Conservation (phyloP, 176 grass and related monocot genomes). For the Lolium rigidum region DNA sequence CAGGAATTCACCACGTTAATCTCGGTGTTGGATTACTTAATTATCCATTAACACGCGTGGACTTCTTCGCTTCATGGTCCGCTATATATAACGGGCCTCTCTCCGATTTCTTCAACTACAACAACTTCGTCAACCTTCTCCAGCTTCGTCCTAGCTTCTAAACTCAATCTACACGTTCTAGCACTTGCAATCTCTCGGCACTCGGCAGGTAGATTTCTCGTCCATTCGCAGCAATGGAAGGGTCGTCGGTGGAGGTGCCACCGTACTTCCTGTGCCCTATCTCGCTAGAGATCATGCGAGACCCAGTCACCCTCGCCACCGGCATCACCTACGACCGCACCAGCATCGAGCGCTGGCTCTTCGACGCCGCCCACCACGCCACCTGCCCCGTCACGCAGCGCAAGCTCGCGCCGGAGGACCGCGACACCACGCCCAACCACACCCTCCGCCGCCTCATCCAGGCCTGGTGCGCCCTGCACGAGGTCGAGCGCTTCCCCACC, state of each 20-base stretch:
- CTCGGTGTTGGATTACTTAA: not conserved
- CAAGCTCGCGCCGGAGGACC: conserved; percentile 37
- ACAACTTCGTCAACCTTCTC: not conserved
- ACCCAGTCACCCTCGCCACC: conserved; percentile 77
- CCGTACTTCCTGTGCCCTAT: conserved; percentile 88
- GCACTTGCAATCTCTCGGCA: not conserved
- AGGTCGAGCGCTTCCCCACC: conserved; percentile 75
- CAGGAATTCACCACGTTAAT: not conserved
- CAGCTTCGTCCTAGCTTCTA: too few species aligned
- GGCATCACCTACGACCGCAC: conserved; percentile 91
- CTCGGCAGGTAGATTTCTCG: not conserved
- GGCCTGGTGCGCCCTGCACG: conserved; percentile 72
- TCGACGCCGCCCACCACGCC: conserved; percentile 42
- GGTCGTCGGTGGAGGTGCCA: conserved; percentile 63
- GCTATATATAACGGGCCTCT: conserved; percentile 54
- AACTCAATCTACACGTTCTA: not conserved
- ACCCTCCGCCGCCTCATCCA: conserved; percentile 87
- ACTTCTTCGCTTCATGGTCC: conserved; percentile 14
- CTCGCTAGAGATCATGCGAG: conserved; percentile 84
- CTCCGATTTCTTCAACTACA: conserved; percentile 26
- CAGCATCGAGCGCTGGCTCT: conserved; percentile 87
- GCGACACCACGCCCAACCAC: conserved; percentile 84
- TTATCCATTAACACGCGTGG: conserved; percentile 22
- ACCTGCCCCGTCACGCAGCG: conserved; percentile 75
- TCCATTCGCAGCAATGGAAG: conserved; percentile 26